These are phyloP conservation scores for Metschnikowia continentalis DNA, from an alignment of 805 yeast species.

Conservation along the genomic window DNA sequence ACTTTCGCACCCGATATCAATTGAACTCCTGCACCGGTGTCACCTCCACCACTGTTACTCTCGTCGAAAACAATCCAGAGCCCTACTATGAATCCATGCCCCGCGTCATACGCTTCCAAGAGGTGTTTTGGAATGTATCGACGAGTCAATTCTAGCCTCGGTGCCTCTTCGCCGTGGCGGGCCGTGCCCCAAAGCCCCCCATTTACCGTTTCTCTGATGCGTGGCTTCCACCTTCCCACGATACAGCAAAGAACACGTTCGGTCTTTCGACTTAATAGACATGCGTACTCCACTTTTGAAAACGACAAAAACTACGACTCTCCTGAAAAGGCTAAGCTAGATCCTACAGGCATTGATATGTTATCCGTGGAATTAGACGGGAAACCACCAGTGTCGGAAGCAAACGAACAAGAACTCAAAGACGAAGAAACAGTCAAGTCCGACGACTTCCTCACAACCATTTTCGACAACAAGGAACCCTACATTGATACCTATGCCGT, in stretches of 20 bases:
- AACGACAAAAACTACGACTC: background rate
- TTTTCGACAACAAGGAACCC: constrained; percentile 47
- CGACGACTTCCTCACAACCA: constrained; percentile 48
- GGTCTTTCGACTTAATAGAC: background rate
- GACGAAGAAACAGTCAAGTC: constrained; percentile 10
- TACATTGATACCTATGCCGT: constrained; percentile 48
- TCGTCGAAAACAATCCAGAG: background rate
- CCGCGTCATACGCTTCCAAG: background rate
- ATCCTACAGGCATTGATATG: background rate
- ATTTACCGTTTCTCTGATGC: background rate
- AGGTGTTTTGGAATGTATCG: constrained; percentile 1
- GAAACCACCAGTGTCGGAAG: background rate
- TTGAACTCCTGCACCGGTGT: background rate
- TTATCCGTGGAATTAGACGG: background rate
- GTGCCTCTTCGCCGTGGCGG: background rate
- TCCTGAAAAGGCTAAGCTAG: background rate
- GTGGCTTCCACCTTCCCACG: background rate
- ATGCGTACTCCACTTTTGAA: background rate
- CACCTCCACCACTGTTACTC: background rate
- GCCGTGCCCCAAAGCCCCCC: background rate
- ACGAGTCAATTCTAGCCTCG: background rate
- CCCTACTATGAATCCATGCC: background rate
- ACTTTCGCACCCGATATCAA: constrained; percentile 4
- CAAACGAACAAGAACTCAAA: background rate
- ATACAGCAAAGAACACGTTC: background rate